Percentiles rank a stretch among this genome's conserved stretches.
Conservation (phyloP, 371 early-diverging fungal genomes). For the Rhizopus delemar region DNA sequence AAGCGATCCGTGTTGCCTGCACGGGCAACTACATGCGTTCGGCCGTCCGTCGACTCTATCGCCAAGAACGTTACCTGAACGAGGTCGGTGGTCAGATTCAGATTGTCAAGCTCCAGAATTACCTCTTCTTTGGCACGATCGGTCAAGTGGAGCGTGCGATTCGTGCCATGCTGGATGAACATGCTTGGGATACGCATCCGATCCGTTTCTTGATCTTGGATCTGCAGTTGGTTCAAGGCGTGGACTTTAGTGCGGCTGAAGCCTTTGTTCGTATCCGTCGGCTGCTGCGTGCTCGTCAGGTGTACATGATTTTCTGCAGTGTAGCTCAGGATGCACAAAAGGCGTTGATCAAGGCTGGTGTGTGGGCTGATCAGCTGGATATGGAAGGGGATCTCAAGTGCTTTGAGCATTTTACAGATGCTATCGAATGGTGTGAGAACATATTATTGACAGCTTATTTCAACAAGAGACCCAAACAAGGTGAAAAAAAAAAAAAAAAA, state of each 20-base stretch:
- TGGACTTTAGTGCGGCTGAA: conserved; percentile 96
- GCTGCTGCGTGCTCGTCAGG: conserved; percentile 64
- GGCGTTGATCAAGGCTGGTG: conserved; percentile 75
- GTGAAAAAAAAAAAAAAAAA: conserved; percentile 23
- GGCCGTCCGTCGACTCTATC: conserved; percentile 86
- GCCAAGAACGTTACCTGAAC: conserved; percentile 84
- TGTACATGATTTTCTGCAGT: conserved; percentile 87
- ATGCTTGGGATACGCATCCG: conserved; percentile 70
- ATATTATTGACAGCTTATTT: conserved; percentile 75
- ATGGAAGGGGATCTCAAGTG: conserved; percentile 60
- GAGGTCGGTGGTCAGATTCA: conserved; percentile 85
- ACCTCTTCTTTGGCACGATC: conserved; percentile 94
- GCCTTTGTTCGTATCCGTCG: conserved; percentile 89
- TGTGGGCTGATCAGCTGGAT: conserved; percentile 62
- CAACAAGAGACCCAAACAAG: conserved; percentile 34
- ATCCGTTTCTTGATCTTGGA: conserved; percentile 88
- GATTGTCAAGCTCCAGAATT: conserved; percentile 87
- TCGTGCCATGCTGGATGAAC: conserved; percentile 59
- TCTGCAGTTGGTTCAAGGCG: conserved; percentile 82
- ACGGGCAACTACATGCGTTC: conserved; percentile 81
- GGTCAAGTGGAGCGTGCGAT: conserved; percentile 82
- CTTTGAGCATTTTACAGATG: conserved; percentile 80
- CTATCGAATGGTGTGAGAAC: conserved; percentile 96
- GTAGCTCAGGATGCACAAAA: conserved; percentile 68
- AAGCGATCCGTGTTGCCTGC: conserved; percentile 78